Percentiles rank a stretch among this genome's conserved stretches.
Conservation (phyloP, 2,329 filamentous ascomycete species). For the Chalaropsis ovoidea region DNA sequence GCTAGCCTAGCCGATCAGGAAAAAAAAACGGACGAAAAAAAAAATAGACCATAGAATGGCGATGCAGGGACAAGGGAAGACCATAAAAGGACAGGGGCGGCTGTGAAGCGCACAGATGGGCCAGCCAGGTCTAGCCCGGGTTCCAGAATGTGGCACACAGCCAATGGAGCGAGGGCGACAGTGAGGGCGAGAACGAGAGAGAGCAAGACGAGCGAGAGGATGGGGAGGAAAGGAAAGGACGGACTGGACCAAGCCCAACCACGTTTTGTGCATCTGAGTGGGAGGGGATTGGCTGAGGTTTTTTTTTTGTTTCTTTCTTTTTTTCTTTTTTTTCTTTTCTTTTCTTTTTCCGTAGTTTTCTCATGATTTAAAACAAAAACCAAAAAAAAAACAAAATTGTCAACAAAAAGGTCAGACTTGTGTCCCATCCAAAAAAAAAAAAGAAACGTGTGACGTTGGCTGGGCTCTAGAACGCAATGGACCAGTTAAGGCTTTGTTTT, state of each 20-base stretch:
- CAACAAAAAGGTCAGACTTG: not conserved
- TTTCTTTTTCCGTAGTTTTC: not conserved
- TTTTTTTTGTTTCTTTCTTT: not conserved
- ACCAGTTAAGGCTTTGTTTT: not conserved
- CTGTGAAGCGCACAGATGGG: conserved; percentile 1
- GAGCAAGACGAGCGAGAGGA: not conserved
- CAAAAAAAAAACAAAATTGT: not conserved
- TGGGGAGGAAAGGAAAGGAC: too few relatives aligned
- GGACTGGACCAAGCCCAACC: not conserved
- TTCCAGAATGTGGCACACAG: conserved; percentile 10
- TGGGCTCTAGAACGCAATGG: not conserved
- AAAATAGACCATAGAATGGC: not conserved
- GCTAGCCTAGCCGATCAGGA: too few relatives aligned
- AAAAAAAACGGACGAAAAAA: not conserved
- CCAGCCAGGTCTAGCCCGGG: conserved; percentile 5
- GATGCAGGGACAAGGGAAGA: conserved; percentile 9
- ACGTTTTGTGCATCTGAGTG: not conserved
- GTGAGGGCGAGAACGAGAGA: not conserved
- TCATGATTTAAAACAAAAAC: not conserved
- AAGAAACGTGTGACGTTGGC: not conserved
- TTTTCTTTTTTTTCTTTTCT: not conserved
- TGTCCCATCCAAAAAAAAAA: not conserved
- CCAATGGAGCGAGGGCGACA: not conserved
- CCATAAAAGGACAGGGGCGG: not conserved
- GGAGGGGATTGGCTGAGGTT: too few relatives aligned